Evolutionary conservation across 345 rosid species (phyloP).

Genomic region (Boechera stricta): DNA sequence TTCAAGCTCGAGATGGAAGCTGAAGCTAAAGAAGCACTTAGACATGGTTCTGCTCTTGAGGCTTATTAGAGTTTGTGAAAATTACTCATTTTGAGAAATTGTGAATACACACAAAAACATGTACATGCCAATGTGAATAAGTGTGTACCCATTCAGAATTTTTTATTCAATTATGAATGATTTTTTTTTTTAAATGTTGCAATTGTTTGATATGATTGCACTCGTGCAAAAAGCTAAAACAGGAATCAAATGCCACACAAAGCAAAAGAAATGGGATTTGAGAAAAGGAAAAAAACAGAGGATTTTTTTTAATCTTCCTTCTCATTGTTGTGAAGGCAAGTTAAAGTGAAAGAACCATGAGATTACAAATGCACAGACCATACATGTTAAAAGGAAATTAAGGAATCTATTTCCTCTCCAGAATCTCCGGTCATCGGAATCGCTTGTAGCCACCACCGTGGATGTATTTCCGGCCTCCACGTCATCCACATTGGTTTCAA

Average conservation of each 20-base stretch:
- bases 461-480: constrained; percentile 45
- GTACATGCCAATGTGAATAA: constrained; percentile 15
- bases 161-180: constrained; percentile 12
- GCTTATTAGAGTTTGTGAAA: constrained; percentile 27
- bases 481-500: constrained; percentile 37
- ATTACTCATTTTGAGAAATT: neutral
- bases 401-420: constrained; percentile 75
- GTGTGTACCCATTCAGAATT: constrained; percentile 18
- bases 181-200: constrained; percentile 2
- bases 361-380: constrained; percentile 49
- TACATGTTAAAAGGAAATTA: constrained; percentile 44
- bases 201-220: constrained; percentile 47
- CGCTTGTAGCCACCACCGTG: constrained; percentile 23
- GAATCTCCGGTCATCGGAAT: constrained; percentile 65
- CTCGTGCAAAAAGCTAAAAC: constrained; percentile 51
- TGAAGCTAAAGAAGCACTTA: constrained; percentile 83
- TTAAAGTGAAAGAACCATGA: constrained; percentile 51
- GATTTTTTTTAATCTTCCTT: constrained; percentile 17
- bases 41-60: constrained; percentile 75
- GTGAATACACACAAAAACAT: constrained; percentile 40
- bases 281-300: constrained; percentile 29
- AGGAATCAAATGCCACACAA: constrained; percentile 45
- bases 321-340: constrained; percentile 47
- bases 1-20: constrained; percentile 81
- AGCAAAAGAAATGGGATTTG: constrained; percentile 39